Conservation (phyloP, 208 protist genomes). For the Crithidia sp. region DNA sequence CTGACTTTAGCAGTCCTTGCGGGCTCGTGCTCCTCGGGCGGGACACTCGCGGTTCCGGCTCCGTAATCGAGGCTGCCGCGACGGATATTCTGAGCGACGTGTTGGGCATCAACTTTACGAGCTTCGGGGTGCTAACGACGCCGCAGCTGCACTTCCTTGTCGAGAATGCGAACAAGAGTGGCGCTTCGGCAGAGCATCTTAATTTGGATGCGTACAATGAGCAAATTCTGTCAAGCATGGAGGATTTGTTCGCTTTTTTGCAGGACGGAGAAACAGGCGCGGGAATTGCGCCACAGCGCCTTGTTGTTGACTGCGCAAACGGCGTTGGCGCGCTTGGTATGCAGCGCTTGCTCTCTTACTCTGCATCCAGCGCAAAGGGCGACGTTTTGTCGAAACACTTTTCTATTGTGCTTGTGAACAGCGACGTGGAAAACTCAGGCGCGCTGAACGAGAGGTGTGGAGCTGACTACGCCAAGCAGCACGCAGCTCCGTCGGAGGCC, state of each 20-base stretch:
- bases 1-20: slow-evolving; percentile 18
- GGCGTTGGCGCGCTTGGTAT: slow-evolving; percentile 80
- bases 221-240: slow-evolving; percentile 43
- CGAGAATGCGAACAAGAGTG: slow-evolving; percentile 25
- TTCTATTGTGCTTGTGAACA: slow-evolving; percentile 59
- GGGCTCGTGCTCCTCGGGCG: slow-evolving; percentile 47
- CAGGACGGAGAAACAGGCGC: background rate
- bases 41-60: slow-evolving; percentile 63
- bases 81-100: slow-evolving; percentile 24
- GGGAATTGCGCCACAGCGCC: slow-evolving; percentile 10
- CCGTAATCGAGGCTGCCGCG: slow-evolving; percentile 43
- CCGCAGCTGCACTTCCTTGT: slow-evolving; percentile 84
- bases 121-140: slow-evolving; percentile 54
- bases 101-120: slow-evolving; percentile 22
- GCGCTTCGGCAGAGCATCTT: slow-evolving; percentile 1
- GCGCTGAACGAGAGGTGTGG: slow-evolving; percentile 88
- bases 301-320: slow-evolving; percentile 91
- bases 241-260: slow-evolving; percentile 11
- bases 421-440: slow-evolving; percentile 25
- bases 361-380: slow-evolving; percentile 16
- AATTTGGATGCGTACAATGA: slow-evolving; percentile 34
- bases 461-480: slow-evolving; percentile 89
- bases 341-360: slow-evolving; percentile 44
- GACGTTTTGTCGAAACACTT: slow-evolving; percentile 42
- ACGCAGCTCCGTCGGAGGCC: slow-evolving; percentile 39